phyloP scores from a whole-genome alignment of 805 yeast genomes.

The Blastobotrys robertii region DNA sequence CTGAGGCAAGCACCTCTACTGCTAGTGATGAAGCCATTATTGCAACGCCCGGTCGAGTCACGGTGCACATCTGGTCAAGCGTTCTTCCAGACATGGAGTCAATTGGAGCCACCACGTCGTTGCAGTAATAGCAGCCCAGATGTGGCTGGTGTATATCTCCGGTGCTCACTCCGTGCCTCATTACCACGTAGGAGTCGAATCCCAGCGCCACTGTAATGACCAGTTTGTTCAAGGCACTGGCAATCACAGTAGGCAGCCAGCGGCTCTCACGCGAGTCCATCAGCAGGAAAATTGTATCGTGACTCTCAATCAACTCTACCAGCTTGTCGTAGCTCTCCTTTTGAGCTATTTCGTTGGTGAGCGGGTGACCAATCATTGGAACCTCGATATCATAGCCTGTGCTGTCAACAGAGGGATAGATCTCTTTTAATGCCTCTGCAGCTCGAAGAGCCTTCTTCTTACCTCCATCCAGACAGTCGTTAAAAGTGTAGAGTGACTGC shows the following conservation, averaged over 20 bases:
- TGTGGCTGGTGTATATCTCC: constrained; percentile 22
- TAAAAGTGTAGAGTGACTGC: constrained; percentile 75
- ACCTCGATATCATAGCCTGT: constrained; percentile 60
- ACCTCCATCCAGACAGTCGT: constrained; percentile 74
- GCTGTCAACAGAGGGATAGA: constrained; percentile 70
- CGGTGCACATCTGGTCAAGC: constrained; percentile 97
- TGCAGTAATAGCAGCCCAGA: constrained; percentile 91
- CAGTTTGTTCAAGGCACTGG: constrained; percentile 52
- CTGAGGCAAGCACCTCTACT: constrained; percentile 68
- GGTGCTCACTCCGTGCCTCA: constrained; percentile 70
- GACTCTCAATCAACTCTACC: constrained; percentile 43
- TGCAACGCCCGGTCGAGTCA: constrained; percentile 94
- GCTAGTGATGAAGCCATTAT: constrained; percentile 77
- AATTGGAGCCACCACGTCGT: constrained; percentile 89
- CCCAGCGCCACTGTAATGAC: constrained; percentile 93
- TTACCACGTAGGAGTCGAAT: constrained; percentile 83
- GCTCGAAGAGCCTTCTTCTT: constrained; percentile 70
- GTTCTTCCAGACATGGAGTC: constrained; percentile 84
- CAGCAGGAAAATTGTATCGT: constrained; percentile 70
- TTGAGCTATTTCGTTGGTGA: constrained; percentile 46
- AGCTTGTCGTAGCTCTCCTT: constrained; percentile 43
- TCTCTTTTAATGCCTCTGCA: constrained; percentile 55
- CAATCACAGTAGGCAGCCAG: constrained; percentile 92
- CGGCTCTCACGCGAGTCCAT: constrained; percentile 95
- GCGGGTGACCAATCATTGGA: constrained; percentile 94